Evolutionary conservation across 257 asterid genomes (phyloP), one percentile per base, ranked within the genome.

Genomic region (Solanum chilense): DNA sequence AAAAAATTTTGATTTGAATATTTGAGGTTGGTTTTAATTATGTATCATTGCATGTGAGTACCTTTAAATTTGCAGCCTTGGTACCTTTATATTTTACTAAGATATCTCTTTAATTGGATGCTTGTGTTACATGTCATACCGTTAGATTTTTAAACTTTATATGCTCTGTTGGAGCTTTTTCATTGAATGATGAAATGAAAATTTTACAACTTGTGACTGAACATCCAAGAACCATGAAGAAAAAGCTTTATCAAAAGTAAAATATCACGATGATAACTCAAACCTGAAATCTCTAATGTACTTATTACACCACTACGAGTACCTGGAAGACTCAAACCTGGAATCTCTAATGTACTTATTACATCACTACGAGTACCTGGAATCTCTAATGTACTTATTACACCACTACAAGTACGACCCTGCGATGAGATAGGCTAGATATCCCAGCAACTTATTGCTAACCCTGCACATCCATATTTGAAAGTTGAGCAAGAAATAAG

Each of bases 1-100:
- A 16, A 33, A 0, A 74, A 14, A 16, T 6, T 37, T 74, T 37
- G 29, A 21, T 11, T 93, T 93, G 95, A 92, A 94, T 89, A 0
- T 29, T 66, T 83, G 37, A 78, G 27, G 27, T 80, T 80, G 29
- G 29, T 47, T 78, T 78, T 27, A 9, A 47, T 47, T 9, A 80
- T 47, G 16, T 47, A 80, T 27, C 84, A 16, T 5, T 11, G 20
- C 85, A 81, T 39, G 85, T 10, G 31, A 80, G 8, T 25, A 29
- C 20, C 69, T 9, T 47, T 10, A 35, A 73, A 73, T 73, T 73
- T 27, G 85, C 42, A 80, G 84, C 66, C 25, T 78, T 45, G 25
- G 27, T 7, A 5, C 66, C 66, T 27, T 45, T 27, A 15, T 16
- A 1, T 41, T 45, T n/a, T 4, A 42, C 66, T 78, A n/a, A 14